These are phyloP conservation scores for Bryoerythrophyllum caledonicum DNA, from an alignment of 225 moss, liverwort and hornwort species.

Conservation along the genomic window DNA sequence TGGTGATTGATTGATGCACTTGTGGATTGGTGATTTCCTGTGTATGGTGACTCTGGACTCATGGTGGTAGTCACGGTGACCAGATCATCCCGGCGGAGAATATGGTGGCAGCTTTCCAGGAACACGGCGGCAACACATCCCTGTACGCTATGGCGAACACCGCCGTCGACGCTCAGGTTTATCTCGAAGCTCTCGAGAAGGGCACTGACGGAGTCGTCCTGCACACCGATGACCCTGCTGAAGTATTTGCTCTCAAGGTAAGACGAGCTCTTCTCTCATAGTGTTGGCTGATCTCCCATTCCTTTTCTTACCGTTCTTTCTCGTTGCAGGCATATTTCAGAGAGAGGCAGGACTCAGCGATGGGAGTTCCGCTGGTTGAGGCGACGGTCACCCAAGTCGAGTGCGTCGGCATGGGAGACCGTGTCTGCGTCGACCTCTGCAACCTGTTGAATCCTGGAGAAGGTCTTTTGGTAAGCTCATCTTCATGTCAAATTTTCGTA, in stretches of 20 bases:
- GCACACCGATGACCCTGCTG: constrained; percentile 75
- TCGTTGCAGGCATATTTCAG: constrained; percentile 54
- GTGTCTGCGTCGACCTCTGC: constrained; percentile 95
- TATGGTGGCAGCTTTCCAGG: constrained; percentile 89
- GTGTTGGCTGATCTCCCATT: not conserved
- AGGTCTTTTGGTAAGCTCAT: constrained; percentile 75
- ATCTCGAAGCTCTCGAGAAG: constrained; percentile 83
- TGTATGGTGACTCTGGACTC: not conserved
- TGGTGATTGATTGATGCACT: not conserved
- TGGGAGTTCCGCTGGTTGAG: constrained; percentile 53
- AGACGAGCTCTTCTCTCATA: not conserved
- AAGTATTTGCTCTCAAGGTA: constrained; percentile 79
- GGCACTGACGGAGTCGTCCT: constrained; percentile 90
- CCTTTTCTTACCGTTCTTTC: not conserved
- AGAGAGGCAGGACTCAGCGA: constrained; percentile 46
- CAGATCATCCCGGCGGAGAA: constrained; percentile 90
- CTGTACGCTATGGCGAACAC: constrained; percentile 77
- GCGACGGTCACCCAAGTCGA: constrained; percentile 69
- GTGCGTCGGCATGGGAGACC: constrained; percentile 89
- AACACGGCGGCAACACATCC: constrained; percentile 50
- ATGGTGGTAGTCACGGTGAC: not conserved
- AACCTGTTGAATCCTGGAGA: constrained; percentile 86
- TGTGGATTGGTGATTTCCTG: not conserved
- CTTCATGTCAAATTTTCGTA: not conserved
- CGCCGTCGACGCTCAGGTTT: constrained; percentile 74